These are phyloP conservation scores for Kwoniella heveanensis DNA, from an alignment of 768 basidiomycete species.

Conservation along the genomic window DNA sequence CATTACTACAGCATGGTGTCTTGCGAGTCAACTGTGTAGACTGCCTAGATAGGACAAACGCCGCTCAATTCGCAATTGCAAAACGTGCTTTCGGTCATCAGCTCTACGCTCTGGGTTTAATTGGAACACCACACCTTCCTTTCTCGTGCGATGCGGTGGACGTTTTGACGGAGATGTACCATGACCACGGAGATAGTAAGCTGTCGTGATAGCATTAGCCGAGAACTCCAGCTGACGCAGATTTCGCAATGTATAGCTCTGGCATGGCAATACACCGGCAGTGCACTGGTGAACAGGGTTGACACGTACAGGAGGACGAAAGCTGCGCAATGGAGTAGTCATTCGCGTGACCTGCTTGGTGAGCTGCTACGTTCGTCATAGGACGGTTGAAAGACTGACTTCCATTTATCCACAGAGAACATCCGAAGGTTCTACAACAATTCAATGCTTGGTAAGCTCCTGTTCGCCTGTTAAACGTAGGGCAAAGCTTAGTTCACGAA, in stretches of 20 bases:
- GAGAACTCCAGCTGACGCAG: background rate
- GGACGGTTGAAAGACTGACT: background rate
- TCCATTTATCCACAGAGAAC: conserved; percentile 63
- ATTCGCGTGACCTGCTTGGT: conserved; percentile 79
- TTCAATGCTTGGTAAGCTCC: conserved; percentile 72
- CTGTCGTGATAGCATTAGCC: conserved; percentile 11
- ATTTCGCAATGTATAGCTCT: conserved; percentile 63
- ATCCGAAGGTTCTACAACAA: conserved; percentile 93
- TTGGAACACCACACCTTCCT: conserved; percentile 77
- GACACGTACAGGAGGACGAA: conserved; percentile 80
- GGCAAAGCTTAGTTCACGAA: no score
- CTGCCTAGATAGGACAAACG: conserved; percentile 93
- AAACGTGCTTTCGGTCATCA: conserved; percentile 94
- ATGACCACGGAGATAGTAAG: conserved; percentile 93
- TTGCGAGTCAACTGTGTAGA: conserved; percentile 96
- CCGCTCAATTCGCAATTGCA: conserved; percentile 94
- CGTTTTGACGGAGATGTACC: conserved; percentile 98
- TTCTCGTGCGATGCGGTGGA: conserved; percentile 95
- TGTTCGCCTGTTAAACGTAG: no score
- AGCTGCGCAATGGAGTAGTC: conserved; percentile 96
- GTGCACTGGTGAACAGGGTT: conserved; percentile 90
- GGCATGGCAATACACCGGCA: conserved; percentile 94
- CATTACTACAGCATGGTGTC: conserved; percentile 86
- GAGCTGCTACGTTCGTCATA: background rate
- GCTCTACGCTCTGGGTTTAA: conserved; percentile 87